Evolutionary conservation across 73 alveolate genomes (phyloP).

Genomic region (Effrenium voratum): DNA sequence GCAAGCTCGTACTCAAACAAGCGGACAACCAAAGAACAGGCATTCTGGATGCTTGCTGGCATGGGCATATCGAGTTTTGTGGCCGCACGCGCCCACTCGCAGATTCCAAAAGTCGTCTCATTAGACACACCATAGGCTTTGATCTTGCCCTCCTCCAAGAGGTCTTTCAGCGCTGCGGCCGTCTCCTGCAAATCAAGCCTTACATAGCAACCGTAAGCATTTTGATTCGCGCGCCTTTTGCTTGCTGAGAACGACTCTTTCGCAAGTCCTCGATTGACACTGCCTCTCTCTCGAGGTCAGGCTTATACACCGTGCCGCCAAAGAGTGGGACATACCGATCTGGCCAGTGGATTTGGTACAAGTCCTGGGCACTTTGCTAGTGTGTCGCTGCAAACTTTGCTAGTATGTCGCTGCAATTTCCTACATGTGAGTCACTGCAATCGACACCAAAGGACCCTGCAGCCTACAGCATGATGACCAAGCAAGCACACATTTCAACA

Average conservation of each 20-base stretch:
- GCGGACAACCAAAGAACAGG: slow-evolving; percentile 69
- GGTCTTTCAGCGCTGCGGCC: slow-evolving; percentile 51
- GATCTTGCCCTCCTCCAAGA: slow-evolving; percentile 72
- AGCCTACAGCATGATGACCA: neutral
- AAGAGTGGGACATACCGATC: slow-evolving; percentile 90
- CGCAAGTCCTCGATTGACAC: slow-evolving; percentile 36
- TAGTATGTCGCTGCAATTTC: neutral
- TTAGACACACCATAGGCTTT: slow-evolving; percentile 51
- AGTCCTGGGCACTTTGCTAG: slow-evolving; percentile 18
- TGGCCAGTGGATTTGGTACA: slow-evolving; percentile 94
- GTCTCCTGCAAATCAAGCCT: slow-evolving; percentile 32
- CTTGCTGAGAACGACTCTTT: neutral
- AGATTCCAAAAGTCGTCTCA: slow-evolving; percentile 66
- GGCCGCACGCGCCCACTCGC: slow-evolving; percentile 84
- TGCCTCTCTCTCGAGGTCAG: neutral
- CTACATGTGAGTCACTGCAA: neutral
- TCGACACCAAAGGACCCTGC: no score
- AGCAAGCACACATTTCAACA: neutral
- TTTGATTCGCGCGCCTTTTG: neutral
- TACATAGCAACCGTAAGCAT: no score
- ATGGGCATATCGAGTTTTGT: slow-evolving; percentile 44
- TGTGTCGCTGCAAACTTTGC: neutral
- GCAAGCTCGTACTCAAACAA: slow-evolving; percentile 59
- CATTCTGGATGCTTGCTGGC: slow-evolving; percentile 82
- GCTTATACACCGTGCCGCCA: slow-evolving; percentile 64